These are phyloP conservation scores for Kurtzmaniella natalensis DNA, from an alignment of 1,139 yeast species.

Conservation along the genomic window DNA sequence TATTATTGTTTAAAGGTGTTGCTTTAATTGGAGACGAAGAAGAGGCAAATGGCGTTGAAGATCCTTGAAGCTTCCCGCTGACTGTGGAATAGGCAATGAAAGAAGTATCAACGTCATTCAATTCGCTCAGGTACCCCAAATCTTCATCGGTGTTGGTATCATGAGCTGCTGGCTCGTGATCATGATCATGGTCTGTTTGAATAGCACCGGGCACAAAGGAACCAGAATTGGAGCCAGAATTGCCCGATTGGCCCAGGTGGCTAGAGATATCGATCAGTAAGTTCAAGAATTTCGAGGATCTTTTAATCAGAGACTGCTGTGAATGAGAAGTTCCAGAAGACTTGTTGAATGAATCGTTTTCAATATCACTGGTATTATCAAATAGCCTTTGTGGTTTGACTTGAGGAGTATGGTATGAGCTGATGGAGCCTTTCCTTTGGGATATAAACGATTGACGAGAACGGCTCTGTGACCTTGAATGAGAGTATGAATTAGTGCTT, in stretches of 20 bases:
- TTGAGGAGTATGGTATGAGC: background rate
- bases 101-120: constrained; percentile 26
- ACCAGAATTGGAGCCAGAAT: constrained; percentile 15
- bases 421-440: too few species aligned
- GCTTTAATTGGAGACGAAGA: constrained; percentile 8
- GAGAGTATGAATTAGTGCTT: too few species aligned
- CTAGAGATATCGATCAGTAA: constrained; percentile 40
- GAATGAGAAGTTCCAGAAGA: constrained; percentile 8
- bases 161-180: constrained; percentile 10
- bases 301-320: constrained; percentile 30
- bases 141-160: background rate
- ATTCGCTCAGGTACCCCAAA: constrained; percentile 15
- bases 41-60: constrained; percentile 8
- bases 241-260: too few species aligned
- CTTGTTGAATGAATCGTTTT: constrained; percentile 5
- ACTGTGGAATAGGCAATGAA: constrained; percentile 9
- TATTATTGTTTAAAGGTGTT: constrained; percentile 22
- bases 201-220: constrained; percentile 1
- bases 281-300: constrained; percentile 46
- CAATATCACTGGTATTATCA: constrained; percentile 4
- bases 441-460: too few species aligned
- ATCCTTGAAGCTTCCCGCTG: constrained; percentile 14
- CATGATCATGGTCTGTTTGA: constrained; percentile 9
- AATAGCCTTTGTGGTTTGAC: background rate
- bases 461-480: constrained; percentile 1